Percentiles rank a stretch among this genome's conserved stretches.
These are phyloP conservation scores for Begonia peltatifolia DNA, from an alignment of 306 rosid species.

Conservation along the genomic window DNA sequence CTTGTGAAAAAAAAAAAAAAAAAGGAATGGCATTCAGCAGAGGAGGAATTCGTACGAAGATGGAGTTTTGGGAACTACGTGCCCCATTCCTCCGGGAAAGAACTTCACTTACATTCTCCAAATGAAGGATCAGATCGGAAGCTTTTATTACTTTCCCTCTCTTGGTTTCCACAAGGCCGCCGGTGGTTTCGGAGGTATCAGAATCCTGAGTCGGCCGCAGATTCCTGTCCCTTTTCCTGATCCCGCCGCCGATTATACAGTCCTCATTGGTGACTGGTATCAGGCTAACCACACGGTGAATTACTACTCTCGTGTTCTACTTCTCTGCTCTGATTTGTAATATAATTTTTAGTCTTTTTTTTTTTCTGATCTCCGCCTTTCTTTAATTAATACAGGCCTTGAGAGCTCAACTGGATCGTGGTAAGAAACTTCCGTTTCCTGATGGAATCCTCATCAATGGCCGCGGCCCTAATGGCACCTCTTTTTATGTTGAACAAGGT, in stretches of 20 bases:
- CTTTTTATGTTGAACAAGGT: constrained; percentile 84
- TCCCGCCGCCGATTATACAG: constrained; percentile 73
- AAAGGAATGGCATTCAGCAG: constrained; percentile 80
- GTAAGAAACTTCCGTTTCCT: constrained; percentile 64
- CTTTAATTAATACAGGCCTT: constrained; percentile 24
- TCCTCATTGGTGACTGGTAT: constrained; percentile 96
- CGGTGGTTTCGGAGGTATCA: constrained; percentile 92
- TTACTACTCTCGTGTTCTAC: background rate
- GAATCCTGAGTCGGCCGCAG: constrained; percentile 86
- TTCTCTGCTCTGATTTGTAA: background rate
- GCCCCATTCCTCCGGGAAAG: constrained; percentile 87
- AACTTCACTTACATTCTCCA: constrained; percentile 90
- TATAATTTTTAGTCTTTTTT: background rate
- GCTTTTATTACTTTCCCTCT: constrained; percentile 85
- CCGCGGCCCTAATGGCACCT: constrained; percentile 62
- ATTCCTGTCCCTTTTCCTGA: constrained; percentile 93
- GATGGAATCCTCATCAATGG: constrained; percentile 96
- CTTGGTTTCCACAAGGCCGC: constrained; percentile 94
- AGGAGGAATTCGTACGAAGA: constrained; percentile 87
- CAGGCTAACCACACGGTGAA: constrained; percentile 74
- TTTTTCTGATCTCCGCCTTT: background rate
- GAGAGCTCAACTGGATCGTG: constrained; percentile 54
- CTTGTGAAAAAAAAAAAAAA: background rate
- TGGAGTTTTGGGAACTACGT: constrained; percentile 81
- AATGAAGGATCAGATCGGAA: constrained; percentile 95